Evolutionary conservation across 2,329 filamentous ascomycete species (phyloP), one percentile per base, ranked within the genome.

Genomic region (Hypoxylon sp.): DNA sequence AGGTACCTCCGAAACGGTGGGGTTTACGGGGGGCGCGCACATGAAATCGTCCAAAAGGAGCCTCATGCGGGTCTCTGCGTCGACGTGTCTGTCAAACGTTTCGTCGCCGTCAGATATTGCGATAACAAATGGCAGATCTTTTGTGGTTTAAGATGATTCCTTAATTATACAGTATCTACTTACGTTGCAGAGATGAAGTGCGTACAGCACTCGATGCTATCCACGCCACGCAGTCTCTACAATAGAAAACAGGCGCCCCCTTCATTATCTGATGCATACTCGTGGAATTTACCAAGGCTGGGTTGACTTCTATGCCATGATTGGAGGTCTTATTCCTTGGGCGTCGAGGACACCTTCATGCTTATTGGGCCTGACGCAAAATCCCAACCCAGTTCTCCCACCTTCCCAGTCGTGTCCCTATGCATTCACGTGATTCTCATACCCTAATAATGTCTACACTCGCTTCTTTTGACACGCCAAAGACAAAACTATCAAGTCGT

Each of bases 11-110:
- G 22, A 46, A 38, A 51, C 40, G 42, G 61, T 38, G 56, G 56
- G 60, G 42, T 50, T 9, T 14, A 24, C 28, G 45, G 54, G 56
- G 49, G 26, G 26, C 26, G 40, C 36, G n/a, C 32, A 40, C 32
- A 38, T 49, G 49, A 16, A 55, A 67, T 36, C 22, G 18, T 50
- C 49, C 4, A 40, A 62, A 42, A 58, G 65, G 66, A 68, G 66
- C 63, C 66, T 66, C 66, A 68, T 63, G 51, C 63, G 55, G 51
- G 56, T 58, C 62, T 50, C 33, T 44, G 12, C 42, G 33, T 61
- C 48, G 44, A 65, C 57, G 53, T 64, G 56, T 55, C 56, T 49
- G 38, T 26, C 51, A 36, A 14, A 32, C 40, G 30, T 46, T 9
- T 20, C 42, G 14, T 22, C 22, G 18, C 30, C 30, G 58, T 61